phyloP scores from a whole-genome alignment of 2,329 filamentous ascomycete species.

The Arthrobotrys pseudoclavata region DNA sequence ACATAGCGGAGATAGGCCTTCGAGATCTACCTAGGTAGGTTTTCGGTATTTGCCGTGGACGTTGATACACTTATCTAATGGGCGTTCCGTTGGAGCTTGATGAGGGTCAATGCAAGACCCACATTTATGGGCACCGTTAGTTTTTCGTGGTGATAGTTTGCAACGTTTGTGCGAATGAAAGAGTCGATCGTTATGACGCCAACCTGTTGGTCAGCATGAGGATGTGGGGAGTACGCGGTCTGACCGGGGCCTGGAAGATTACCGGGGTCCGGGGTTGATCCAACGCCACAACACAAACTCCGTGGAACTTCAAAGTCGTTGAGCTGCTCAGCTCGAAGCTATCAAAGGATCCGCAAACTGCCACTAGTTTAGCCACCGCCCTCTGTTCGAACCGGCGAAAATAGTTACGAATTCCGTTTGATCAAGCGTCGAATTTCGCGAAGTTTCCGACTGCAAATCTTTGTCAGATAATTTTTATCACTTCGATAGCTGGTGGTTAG shows the following conservation, averaged over 20 bases:
- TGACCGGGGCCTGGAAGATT: slow-evolving; percentile 21
- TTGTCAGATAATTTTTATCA: background rate
- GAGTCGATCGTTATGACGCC: slow-evolving; percentile 38
- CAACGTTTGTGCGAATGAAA: slow-evolving; percentile 2
- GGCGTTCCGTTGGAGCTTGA: slow-evolving; percentile 16
- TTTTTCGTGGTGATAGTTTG: background rate
- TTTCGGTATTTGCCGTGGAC: slow-evolving; percentile 19
- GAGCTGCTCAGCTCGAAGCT: background rate
- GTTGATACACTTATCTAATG: slow-evolving; percentile 15
- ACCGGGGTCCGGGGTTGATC: slow-evolving; percentile 40
- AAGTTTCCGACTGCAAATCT: background rate
- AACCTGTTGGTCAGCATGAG: background rate
- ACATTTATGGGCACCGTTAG: slow-evolving; percentile 4
- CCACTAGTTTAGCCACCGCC: slow-evolving; percentile 15
- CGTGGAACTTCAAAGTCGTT: slow-evolving; percentile 11
- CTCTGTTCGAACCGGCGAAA: background rate
- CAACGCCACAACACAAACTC: slow-evolving; percentile 48
- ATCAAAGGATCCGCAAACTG: background rate
- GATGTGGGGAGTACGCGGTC: slow-evolving; percentile 24
- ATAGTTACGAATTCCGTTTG: background rate
- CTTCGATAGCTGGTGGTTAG: too few relatives aligned
- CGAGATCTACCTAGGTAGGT: background rate
- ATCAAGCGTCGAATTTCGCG: background rate
- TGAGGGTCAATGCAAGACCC: slow-evolving; percentile 11
- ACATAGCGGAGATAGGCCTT: slow-evolving; percentile 38